Base-by-base conservation (phyloP, 192 early-diverging fungal genomes). In the Linnemannia elongata region DNA sequence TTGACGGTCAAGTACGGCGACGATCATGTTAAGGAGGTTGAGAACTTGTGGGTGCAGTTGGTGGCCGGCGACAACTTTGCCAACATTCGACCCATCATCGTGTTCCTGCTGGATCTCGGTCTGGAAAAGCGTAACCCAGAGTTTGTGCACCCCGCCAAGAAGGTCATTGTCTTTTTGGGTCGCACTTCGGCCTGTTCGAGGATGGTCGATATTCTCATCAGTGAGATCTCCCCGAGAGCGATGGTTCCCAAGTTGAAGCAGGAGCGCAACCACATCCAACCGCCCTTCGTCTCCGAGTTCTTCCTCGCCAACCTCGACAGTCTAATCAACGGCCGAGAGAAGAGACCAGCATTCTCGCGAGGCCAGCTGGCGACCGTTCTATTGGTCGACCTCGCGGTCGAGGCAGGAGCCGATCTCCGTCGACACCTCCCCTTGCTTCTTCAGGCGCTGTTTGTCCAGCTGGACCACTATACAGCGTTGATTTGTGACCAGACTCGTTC, bases 1-100 rank as follows among this genome's bases (percentile, higher is more conserved):
- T 90, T 98, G 36, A 98, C 96, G 12, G 90, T 96, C 55, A 94
- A 93, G 71, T 96, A 94, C 82, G 95, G 95, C 35, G 96, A 97
- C 79, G 89, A 93, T 10, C 95, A 93, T 84, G 90, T 95, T 33
- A 88, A 91, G 38, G 97, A 97, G 82, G 88, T 97, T 6, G 95
- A 96, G 74, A 88, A 91, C 18, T 68, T 97, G 17, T 97, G 97
- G 97, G 89, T 90, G 42, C 93, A 96, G 75, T 88, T 97, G 39
- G 91, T 96, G 10, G 83, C 87, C 17, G 87, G 89, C 6, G 93
- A 93, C 57, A 88, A 93, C 76, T 90, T 89, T 75, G 88, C 83
- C 33, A 93, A 93, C 70, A 88, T 95, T n/a, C 89, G 84, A 1
- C 90, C 93, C 0, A 93, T 96, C 24, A 83, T 97, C 8, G 93